Evolutionary conservation across 768 basidiomycete species (phyloP), one percentile per base, ranked within the genome.

Genomic region (Xanthoconium purpureum): DNA sequence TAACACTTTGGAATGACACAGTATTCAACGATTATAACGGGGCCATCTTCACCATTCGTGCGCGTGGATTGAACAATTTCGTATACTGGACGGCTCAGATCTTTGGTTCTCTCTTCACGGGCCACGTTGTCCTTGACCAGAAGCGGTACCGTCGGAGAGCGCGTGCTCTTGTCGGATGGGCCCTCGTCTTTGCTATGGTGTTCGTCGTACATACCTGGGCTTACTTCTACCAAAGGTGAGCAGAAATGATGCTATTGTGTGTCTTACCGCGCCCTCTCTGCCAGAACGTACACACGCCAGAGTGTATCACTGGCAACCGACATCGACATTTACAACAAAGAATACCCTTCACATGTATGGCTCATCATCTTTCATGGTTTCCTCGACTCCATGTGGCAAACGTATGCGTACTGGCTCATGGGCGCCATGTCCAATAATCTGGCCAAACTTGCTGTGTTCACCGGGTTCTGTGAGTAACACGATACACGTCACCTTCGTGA

Each of bases 401-500:
- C 87, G 4, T 84, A 83, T 0, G 84, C 84, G 4, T 91, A 91
- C 70, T 91, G 88, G 88, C 78, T 89, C 62, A 88, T 90, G 82
- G 91, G 91, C 32, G 87, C 88, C 14, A 89, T 94, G 86, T 89
- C 88, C 15, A 91, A 93, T 57, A 82, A 91, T 64, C 83, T 88
- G 3, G 80, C 79, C 6, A 90, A 89, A 69, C 80, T 94, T 18
- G 89, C 91, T 0, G 81, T 91, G 67, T 87, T 93, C 66, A 74
- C 86, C 13, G 91, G 91, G 35, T 89, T 94, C 62, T 93, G 90
- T 91, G 63, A 62, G 87, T 80, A 12, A 62, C 24, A 18, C 1
- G 12, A 3, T 20, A 4, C 18, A 12, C 10, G 12, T 15, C 14
- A 24, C 3, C 8, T 24, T 12, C 28, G 14, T 20, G 35, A n/a